Percentiles rank a stretch among this genome's conserved stretches.
Evolutionary conservation across 139 green algal species (phyloP).

Genomic region (Deuterostichococcus epilithicus): DNA sequence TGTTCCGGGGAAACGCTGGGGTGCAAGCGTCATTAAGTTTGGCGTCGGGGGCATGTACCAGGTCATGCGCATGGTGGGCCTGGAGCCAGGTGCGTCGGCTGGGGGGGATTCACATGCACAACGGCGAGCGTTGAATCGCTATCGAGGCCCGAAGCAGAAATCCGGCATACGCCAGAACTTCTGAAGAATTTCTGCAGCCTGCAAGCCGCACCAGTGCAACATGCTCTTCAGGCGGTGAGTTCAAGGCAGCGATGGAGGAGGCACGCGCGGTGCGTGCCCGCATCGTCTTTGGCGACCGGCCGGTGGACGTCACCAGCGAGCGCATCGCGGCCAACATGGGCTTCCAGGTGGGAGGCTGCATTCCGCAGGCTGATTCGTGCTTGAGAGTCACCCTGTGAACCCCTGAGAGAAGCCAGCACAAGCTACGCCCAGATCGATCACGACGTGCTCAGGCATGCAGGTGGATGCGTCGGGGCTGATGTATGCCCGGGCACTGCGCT

Average conservation of each 20-base stretch:
- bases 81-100: slow-evolving; percentile 20
- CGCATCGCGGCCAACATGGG: background rate
- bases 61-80: slow-evolving; percentile 23
- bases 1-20: background rate
- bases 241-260: slow-evolving; percentile 53
- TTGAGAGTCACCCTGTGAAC: background rate
- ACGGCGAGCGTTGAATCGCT: no score
- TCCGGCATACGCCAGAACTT: no score
- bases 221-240: slow-evolving; percentile 23
- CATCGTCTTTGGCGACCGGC: background rate
- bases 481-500: no score
- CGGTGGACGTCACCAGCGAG: background rate
- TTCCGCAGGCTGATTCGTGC: background rate
- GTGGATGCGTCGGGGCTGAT: no score
- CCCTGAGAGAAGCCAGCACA: background rate
- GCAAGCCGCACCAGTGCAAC: no score
- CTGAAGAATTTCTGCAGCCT: no score
- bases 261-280: slow-evolving; percentile 13
- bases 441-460: no score
- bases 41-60: slow-evolving; percentile 10
- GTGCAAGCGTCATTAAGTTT: background rate
- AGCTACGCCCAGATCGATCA: background rate
- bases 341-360: background rate
- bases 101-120: no score
- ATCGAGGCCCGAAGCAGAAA: no score